These are phyloP conservation scores for Gastrolobium villosum DNA, from an alignment of 306 rosid genomes.

Conservation along the genomic window DNA sequence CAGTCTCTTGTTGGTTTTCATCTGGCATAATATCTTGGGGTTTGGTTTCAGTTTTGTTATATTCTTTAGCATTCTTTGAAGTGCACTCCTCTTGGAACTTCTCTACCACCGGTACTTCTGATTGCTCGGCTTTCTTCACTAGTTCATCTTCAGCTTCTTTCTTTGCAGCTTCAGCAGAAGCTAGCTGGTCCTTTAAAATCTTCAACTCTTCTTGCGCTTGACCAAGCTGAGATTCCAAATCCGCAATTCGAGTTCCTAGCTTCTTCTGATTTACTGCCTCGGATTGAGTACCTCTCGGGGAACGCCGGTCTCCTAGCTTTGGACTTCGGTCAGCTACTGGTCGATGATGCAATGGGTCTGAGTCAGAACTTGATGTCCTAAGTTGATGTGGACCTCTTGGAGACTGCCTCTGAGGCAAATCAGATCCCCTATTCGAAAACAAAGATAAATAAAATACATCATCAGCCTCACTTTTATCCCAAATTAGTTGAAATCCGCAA, in stretches of 20 bases:
- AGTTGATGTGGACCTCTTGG: constrained; percentile 76
- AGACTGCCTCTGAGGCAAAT: constrained; percentile 80
- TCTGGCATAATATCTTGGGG: constrained; percentile 46
- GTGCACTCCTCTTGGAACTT: constrained; percentile 52
- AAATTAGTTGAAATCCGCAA: no score
- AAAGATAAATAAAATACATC: background rate
- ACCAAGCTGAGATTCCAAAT: constrained; percentile 87
- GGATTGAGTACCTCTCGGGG: constrained; percentile 77
- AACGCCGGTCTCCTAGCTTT: constrained; percentile 77
- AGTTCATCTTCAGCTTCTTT: constrained; percentile 77
- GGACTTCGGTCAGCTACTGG: constrained; percentile 79
- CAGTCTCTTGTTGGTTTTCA: constrained; percentile 71
- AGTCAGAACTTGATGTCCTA: constrained; percentile 76
- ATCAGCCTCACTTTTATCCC: no score
- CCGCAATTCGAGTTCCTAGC: constrained; percentile 90
- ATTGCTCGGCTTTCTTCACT: constrained; percentile 67
- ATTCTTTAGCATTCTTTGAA: constrained; percentile 51
- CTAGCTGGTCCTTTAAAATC: constrained; percentile 74
- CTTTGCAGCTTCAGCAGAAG: constrained; percentile 89
- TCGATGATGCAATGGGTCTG: constrained; percentile 81
- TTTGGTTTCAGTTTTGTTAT: constrained; percentile 45
- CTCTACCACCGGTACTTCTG: constrained; percentile 49
- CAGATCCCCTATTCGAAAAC: constrained; percentile 70
- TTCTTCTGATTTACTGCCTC: constrained; percentile 78
- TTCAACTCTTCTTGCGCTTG: constrained; percentile 83